phyloP scores from a whole-genome alignment of 441 rosid genomes.

The Mallotus japonicus region DNA sequence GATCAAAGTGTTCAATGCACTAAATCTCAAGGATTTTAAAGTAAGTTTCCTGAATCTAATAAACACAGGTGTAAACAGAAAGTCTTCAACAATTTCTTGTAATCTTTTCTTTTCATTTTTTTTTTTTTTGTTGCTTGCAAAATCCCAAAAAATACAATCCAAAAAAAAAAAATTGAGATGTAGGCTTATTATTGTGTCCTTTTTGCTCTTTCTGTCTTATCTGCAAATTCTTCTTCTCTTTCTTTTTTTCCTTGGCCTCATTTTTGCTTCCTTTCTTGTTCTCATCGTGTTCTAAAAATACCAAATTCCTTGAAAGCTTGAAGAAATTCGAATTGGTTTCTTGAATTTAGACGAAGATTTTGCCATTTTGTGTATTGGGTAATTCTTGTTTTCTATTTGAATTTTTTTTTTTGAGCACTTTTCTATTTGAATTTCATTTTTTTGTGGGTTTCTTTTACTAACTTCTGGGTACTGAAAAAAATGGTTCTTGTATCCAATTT shows the following conservation, averaged over 20 bases:
- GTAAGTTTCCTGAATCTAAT: too few species aligned
- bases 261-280: background rate
- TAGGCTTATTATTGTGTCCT: background rate
- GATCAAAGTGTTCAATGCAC: too few species aligned
- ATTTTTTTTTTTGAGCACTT: background rate
- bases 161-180: background rate
- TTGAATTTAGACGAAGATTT: background rate
- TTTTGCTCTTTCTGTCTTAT: constrained; percentile 25
- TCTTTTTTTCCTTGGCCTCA: constrained; percentile 21
- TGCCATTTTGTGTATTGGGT: background rate
- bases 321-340: background rate
- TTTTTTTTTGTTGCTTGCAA: background rate
- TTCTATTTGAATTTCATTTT: background rate
- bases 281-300: background rate
- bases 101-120: background rate
- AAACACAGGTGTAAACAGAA: too few species aligned
- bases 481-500: background rate
- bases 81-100: too few species aligned
- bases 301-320: background rate
- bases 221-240: constrained; percentile 8
- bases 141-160: background rate
- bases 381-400: background rate
- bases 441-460: background rate
- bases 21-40: too few species aligned
- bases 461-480: background rate